Evolutionary conservation across 768 basidiomycete genomes (phyloP), one percentile per base, ranked within the genome.

Genomic region (Tricholoma terreum): DNA sequence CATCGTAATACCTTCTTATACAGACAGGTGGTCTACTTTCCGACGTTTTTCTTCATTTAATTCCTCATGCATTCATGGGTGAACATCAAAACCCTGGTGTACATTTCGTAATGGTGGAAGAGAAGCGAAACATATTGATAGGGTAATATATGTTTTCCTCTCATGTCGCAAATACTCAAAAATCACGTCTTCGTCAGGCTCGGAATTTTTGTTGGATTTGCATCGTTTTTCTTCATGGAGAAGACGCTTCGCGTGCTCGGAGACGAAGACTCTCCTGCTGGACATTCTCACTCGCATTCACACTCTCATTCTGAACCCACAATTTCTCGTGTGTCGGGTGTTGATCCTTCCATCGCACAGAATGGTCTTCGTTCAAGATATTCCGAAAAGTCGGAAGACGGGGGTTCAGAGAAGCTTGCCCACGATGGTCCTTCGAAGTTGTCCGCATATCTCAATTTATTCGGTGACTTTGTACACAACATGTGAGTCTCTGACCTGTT

Each of bases 401-500:
- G 58, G 53, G 46, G 59, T 49, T 35, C 63, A 54, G 24, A 40
- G 6, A 67, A 69, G 34, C 61, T 68, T 52, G 63, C 62, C 30
- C 67, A 69, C 59, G 74, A 75, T 54, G 82, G 85, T 27, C 84
- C 90, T 15, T 89, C 92, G 38, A 92, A 90, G 71, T 75, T 94
- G 52, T 94, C 93, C 15, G 94, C 94, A 12, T 95, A 94, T 71
- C 81, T 96, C 51, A 96, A 96, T 73, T 78, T 95, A 53, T 93
- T 94, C 68, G 93, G 92, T 42, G 93, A 94, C 69, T 94, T 95
- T 68, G 91, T 92, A 49, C 93, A 96, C 68, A 95, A 96, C 69
- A 94, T 96, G 90, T 91, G 66, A 70, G 82, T 65, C 50, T 22
- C 38, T 22, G 60, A 45, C 57, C 27, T 43, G 57, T 60, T 59